Percentiles rank a stretch among this genome's conserved stretches.
phyloP scores from a whole-genome alignment of 805 yeast species.

The Starmerella kuoi region DNA sequence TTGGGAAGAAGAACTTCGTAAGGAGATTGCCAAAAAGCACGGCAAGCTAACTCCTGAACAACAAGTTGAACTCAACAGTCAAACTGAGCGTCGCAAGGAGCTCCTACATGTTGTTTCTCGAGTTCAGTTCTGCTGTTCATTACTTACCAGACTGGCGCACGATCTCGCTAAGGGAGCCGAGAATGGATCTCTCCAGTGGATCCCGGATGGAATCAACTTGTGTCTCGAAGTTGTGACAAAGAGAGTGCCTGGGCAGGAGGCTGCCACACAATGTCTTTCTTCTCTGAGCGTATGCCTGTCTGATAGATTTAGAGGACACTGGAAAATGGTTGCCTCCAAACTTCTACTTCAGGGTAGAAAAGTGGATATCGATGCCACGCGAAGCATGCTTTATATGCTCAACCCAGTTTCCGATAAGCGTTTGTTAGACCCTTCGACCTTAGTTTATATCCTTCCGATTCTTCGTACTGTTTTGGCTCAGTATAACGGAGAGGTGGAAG shows the following conservation, averaged over 20 bases:
- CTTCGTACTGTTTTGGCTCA: constrained; percentile 45
- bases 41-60: constrained; percentile 62
- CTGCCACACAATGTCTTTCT: constrained; percentile 38
- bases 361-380: constrained; percentile 38
- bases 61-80: constrained; percentile 51
- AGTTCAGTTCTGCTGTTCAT: constrained; percentile 39
- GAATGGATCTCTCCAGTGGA: constrained; percentile 62
- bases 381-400: constrained; percentile 62
- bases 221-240: constrained; percentile 37
- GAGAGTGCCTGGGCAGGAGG: constrained; percentile 31
- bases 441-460: constrained; percentile 67
- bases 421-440: constrained; percentile 53
- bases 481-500: constrained; percentile 10
- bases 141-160: constrained; percentile 42
- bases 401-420: constrained; percentile 63
- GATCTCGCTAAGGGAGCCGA: constrained; percentile 38
- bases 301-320: constrained; percentile 36
- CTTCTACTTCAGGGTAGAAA: constrained; percentile 40
- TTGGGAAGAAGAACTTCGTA: constrained; percentile 81
- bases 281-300: constrained; percentile 42
- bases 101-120: constrained; percentile 33
- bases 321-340: constrained; percentile 50
- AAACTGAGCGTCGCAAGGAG: constrained; percentile 41
- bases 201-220: constrained; percentile 46
- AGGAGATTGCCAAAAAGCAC: constrained; percentile 54